A percentile compares a stretch with the other conserved stretches of the same genome.
phyloP scores from a whole-genome alignment of 2,329 filamentous ascomycete species.

The Periconia digitata region DNA sequence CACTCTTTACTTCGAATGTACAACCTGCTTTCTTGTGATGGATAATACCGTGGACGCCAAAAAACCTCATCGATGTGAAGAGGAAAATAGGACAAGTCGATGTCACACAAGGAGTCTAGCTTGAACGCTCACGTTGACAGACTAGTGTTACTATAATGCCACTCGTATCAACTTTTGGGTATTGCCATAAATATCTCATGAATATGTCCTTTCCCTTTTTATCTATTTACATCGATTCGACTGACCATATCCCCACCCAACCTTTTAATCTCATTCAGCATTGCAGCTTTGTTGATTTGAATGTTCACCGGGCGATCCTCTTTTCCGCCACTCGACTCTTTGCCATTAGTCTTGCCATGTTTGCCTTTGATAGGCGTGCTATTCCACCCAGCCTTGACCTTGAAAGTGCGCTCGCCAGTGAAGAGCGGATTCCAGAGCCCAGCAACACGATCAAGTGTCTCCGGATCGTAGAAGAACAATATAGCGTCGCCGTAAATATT shows the following conservation, averaged over 20 bases:
- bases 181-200: too few species aligned
- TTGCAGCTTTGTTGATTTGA: conserved; percentile 66
- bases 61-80: too few species aligned
- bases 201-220: background rate
- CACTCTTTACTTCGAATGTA: too few species aligned
- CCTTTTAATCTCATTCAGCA: conserved; percentile 72
- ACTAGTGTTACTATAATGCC: too few species aligned
- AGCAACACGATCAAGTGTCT: conserved; percentile 59
- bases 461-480: conserved; percentile 75
- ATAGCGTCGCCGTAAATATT: conserved; percentile 67
- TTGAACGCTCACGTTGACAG: too few species aligned
- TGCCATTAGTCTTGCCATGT: conserved; percentile 11
- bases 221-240: conserved; percentile 26
- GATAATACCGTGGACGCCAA: too few species aligned
- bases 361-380: conserved; percentile 54
- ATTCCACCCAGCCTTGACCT: conserved; percentile 70
- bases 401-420: conserved; percentile 60
- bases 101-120: too few species aligned
- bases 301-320: conserved; percentile 54
- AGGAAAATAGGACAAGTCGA: too few species aligned
- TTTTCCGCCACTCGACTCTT: conserved; percentile 27
- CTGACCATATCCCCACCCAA: conserved; percentile 62
- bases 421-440: conserved; percentile 66
- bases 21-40: too few species aligned
- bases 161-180: too few species aligned